Evolutionary conservation across 352 stramenopile genomes (phyloP).

Genomic region (Globisporangium takayamanum): DNA sequence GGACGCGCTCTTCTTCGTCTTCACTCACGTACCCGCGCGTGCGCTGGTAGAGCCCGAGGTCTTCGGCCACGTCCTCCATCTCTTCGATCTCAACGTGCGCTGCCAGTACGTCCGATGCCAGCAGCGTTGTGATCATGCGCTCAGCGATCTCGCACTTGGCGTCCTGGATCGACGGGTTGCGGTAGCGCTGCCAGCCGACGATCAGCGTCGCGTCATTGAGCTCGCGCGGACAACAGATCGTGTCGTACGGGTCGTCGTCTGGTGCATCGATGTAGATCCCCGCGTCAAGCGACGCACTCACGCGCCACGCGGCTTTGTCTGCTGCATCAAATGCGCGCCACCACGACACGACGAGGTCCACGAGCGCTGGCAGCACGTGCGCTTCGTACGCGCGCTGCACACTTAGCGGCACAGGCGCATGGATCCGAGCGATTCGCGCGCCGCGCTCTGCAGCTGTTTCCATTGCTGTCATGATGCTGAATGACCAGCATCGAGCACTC

Average conservation of each 20-base stretch:
- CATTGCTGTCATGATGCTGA: neutral
- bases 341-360: constrained; percentile 2
- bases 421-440: constrained; percentile 1
- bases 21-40: constrained; percentile 4
- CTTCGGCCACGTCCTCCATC: constrained; percentile 9
- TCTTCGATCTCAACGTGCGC: constrained; percentile 7
- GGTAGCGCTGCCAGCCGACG: constrained; percentile 10
- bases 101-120: neutral
- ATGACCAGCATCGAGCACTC: too few species aligned
- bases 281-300: neutral
- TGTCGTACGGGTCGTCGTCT: constrained; percentile 9
- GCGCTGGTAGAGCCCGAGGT: constrained; percentile 9
- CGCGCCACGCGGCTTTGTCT: constrained; percentile 2
- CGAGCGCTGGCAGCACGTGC: constrained; percentile 2
- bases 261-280: constrained; percentile 9
- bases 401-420: neutral
- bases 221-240: constrained; percentile 6
- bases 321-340: neutral
- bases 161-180: constrained; percentile 7
- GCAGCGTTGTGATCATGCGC: constrained; percentile 2
- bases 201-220: constrained; percentile 8
- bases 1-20: neutral
- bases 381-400: neutral
- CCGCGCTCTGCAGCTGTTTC: neutral
- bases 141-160: constrained; percentile 9